These are phyloP conservation scores for Mycosarcoma mackinlayi DNA, from an alignment of 1,284 basidiomycete genomes.

Conservation along the genomic window DNA sequence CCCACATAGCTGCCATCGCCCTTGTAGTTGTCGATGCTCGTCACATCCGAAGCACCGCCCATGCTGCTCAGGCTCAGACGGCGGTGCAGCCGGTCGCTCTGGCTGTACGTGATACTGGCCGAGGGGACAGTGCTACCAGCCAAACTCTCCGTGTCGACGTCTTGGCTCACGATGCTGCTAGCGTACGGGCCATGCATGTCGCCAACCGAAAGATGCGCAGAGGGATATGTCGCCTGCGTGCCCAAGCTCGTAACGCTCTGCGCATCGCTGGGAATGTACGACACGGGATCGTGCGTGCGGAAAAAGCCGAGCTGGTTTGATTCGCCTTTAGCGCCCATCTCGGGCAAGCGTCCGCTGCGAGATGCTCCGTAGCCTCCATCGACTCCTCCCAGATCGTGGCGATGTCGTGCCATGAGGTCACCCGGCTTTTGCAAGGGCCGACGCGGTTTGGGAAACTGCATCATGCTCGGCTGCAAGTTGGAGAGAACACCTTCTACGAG, in stretches of 20 bases:
- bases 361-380: conserved; percentile 19
- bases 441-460: conserved; percentile 78
- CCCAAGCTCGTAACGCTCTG: conserved; percentile 58
- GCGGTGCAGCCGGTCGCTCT: conserved; percentile 57
- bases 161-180: conserved; percentile 59
- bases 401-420: conserved; percentile 60
- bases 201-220: conserved; percentile 43
- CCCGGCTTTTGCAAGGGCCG: conserved; percentile 62
- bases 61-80: conserved; percentile 53
- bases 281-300: conserved; percentile 90
- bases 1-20: conserved; percentile 54
- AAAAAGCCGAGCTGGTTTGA: conserved; percentile 89
- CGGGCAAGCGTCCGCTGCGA: conserved; percentile 7
- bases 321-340: conserved; percentile 61
- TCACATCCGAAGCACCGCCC: conserved; percentile 48
- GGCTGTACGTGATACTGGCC: conserved; percentile 59
- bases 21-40: conserved; percentile 58
- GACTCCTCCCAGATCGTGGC: conserved; percentile 36
- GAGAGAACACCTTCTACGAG: conserved; percentile 96
- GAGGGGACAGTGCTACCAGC: conserved; percentile 35
- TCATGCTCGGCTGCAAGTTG: conserved; percentile 97
- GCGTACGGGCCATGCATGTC: conserved; percentile 49
- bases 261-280: conserved; percentile 89
- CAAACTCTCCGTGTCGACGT: conserved; percentile 47
- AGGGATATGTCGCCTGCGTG: conserved; percentile 60